phyloP scores from a whole-genome alignment of 2,329 filamentous ascomycete genomes.

The Malbranchea zuffiana region DNA sequence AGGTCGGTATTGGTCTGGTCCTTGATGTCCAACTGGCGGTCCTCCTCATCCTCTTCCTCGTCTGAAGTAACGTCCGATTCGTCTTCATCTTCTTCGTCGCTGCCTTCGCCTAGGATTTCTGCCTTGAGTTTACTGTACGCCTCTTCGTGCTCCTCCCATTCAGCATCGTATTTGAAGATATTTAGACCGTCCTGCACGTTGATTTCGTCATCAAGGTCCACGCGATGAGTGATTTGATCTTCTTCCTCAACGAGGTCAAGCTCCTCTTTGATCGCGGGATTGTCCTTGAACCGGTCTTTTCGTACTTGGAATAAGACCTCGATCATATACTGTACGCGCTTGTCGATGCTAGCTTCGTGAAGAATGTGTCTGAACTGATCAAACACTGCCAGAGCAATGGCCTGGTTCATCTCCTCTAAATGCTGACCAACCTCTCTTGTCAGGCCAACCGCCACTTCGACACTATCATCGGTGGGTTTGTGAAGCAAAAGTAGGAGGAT shows the following conservation, averaged over 20 bases:
- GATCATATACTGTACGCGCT: constrained; percentile 98
- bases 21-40: constrained; percentile 86
- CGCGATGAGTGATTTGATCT: constrained; percentile 87
- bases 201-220: constrained; percentile 71
- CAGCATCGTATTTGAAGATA: constrained; percentile 84
- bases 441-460: constrained; percentile 91
- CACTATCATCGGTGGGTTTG: constrained; percentile 93
- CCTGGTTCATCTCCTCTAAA: constrained; percentile 84
- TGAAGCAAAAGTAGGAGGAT: constrained; percentile 84
- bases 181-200: constrained; percentile 81
- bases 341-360: constrained; percentile 94
- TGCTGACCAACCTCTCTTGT: constrained; percentile 90
- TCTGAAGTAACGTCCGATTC: constrained; percentile 52
- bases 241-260: constrained; percentile 94
- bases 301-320: constrained; percentile 94
- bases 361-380: constrained; percentile 92
- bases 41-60: constrained; percentile 64
- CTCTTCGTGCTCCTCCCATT: constrained; percentile 85
- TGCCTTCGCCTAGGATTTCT: constrained; percentile 89
- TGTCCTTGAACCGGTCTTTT: constrained; percentile 94
- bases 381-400: constrained; percentile 81
- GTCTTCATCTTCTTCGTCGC: constrained; percentile 64
- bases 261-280: constrained; percentile 81
- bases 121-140: constrained; percentile 83
- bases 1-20: constrained; percentile 95